These are phyloP conservation scores for Penicillium canescens DNA, from an alignment of 495 filamentous ascomycete genomes.

Conservation along the genomic window DNA sequence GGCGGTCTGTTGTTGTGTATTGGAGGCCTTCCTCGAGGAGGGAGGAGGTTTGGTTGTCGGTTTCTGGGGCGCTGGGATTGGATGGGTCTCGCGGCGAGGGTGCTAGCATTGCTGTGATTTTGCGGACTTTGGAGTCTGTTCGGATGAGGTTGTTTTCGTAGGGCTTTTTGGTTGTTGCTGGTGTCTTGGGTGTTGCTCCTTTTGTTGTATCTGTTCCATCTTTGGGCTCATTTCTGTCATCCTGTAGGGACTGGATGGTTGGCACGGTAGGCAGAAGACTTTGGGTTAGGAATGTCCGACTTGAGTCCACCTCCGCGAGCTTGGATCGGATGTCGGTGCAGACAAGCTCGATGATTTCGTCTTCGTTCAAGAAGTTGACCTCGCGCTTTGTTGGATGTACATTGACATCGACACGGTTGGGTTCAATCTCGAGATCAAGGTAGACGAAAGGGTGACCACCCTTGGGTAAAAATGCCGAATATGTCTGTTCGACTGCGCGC, in stretches of 20 bases:
- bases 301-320: conserved; percentile 87
- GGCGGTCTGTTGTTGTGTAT: conserved; percentile 71
- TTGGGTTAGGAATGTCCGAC: conserved; percentile 92
- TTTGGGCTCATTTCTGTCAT: conserved; percentile 8
- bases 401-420: conserved; percentile 93
- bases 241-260: conserved; percentile 34
- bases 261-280: conserved; percentile 72
- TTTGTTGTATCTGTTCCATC: conserved; percentile 15
- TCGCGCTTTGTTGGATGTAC: conserved; percentile 97
- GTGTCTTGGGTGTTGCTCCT: conserved; percentile 33
- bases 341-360: conserved; percentile 89
- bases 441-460: conserved; percentile 94
- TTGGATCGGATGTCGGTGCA: conserved; percentile 78
- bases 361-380: conserved; percentile 97
- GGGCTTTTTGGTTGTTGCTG: conserved; percentile 55
- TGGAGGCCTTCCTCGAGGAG: conserved; percentile 52
- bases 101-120: conserved; percentile 91
- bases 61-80: conserved; percentile 13
- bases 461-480: conserved; percentile 88
- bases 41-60: conserved; percentile 17
- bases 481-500: conserved; percentile 89
- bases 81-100: conserved; percentile 16
- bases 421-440: conserved; percentile 90
- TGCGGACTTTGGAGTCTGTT: conserved; percentile 85
- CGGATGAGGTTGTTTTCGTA: conserved; percentile 90